phyloP scores from a whole-genome alignment of 1,284 basidiomycete species.

The Rhodotorula sp. region DNA sequence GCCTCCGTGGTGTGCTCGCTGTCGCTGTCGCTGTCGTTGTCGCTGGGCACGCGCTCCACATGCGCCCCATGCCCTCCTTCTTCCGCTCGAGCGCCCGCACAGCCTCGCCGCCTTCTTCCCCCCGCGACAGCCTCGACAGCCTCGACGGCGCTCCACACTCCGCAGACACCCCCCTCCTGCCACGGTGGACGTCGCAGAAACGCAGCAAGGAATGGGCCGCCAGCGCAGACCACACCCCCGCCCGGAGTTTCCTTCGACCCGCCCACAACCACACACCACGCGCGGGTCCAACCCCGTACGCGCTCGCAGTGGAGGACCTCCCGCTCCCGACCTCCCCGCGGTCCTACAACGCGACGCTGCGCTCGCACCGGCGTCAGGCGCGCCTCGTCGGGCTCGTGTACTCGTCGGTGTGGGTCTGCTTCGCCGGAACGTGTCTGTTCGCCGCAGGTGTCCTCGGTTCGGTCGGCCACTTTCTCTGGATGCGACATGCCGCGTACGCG shows the following conservation, averaged over 20 bases:
- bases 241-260: not conserved
- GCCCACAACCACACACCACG: not conserved
- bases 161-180: constrained; percentile 3
- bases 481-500: constrained; percentile 22
- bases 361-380: not conserved
- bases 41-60: not conserved
- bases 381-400: constrained; percentile 2
- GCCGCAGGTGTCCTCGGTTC: constrained; percentile 12
- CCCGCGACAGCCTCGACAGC: not conserved
- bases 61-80: not conserved
- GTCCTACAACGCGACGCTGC: not conserved
- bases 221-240: not conserved
- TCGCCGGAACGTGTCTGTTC: constrained; percentile 8
- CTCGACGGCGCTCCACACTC: not conserved
- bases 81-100: too few relatives aligned
- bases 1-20: too few relatives aligned
- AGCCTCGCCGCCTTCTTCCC: not conserved
- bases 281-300: not conserved
- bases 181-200: not conserved
- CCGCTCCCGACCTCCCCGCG: not conserved
- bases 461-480: constrained; percentile 19
- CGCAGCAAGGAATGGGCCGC: not conserved
- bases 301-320: not conserved
- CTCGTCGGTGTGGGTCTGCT: not conserved
- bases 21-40: too few relatives aligned